Percentiles rank a stretch among this genome's conserved stretches.
phyloP scores from a whole-genome alignment of 164 flowering plant species.

The Sedum album region DNA sequence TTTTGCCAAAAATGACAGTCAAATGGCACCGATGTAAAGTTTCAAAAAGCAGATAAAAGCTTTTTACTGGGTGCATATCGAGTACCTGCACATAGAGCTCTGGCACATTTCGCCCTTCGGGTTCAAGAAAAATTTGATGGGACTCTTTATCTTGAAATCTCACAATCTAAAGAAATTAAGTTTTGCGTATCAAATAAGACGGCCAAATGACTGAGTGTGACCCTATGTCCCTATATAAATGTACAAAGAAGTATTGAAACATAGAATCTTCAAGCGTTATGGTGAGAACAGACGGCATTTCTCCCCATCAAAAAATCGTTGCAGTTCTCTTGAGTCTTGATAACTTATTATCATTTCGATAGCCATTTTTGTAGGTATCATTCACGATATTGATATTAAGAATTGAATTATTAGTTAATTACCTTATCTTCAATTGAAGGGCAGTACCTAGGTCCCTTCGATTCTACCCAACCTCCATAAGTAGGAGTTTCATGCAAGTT shows the following conservation, averaged over 20 bases:
- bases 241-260: background rate
- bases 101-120: constrained; percentile 88
- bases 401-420: background rate
- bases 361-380: background rate
- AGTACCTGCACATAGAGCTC: constrained; percentile 95
- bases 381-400: background rate
- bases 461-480: constrained; percentile 98
- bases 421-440: constrained; percentile 99
- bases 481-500: constrained; percentile 98
- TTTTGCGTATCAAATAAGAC: background rate
- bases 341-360: background rate
- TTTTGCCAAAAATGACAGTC: background rate
- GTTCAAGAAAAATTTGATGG: constrained; percentile 95
- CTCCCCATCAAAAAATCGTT: background rate
- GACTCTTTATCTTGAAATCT: constrained; percentile 94
- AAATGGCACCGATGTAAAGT: background rate
- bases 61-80: background rate
- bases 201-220: background rate
- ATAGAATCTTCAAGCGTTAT: background rate
- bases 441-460: constrained; percentile 97
- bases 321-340: background rate
- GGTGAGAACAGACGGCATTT: background rate
- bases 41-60: background rate
- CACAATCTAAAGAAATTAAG: constrained; percentile 52
- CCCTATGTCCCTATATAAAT: background rate